Percentiles rank a stretch among this genome's conserved stretches.
Conservation (phyloP, 805 yeast species). For the Metschnikowia amazonensis region DNA sequence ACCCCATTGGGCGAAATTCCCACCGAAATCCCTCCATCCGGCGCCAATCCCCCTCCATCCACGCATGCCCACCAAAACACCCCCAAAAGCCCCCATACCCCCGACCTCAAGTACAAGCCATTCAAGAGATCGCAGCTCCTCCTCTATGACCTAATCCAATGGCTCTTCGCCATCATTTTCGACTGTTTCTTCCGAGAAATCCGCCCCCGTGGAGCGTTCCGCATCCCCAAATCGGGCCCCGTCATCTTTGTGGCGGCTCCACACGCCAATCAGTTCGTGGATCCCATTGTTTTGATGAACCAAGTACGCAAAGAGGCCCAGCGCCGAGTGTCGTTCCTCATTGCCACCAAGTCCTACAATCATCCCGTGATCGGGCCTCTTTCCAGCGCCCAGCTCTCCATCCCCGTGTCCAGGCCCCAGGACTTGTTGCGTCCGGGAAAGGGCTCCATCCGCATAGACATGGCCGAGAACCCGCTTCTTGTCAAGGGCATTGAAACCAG, state of each 20-base stretch:
- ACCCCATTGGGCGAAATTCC: too few species aligned
- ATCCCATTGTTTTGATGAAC: constrained; percentile 76
- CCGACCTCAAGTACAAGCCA: constrained; percentile 14
- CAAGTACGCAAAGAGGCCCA: constrained; percentile 66
- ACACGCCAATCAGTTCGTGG: constrained; percentile 92
- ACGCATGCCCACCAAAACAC: neutral
- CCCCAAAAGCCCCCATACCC: neutral
- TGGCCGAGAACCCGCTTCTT: constrained; percentile 47
- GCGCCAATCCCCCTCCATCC: neutral
- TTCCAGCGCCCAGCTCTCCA: constrained; percentile 72
- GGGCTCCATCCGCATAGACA: constrained; percentile 61
- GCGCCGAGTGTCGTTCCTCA: constrained; percentile 72
- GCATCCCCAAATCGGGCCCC: constrained; percentile 68
- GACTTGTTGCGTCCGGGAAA: constrained; percentile 67
- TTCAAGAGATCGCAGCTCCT: constrained; percentile 13
- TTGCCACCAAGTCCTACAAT: constrained; percentile 76
- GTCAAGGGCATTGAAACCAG: constrained; percentile 63
- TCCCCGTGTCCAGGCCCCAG: constrained; percentile 91
- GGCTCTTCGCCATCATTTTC: constrained; percentile 48
- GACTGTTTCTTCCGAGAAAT: constrained; percentile 84
- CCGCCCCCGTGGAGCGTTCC: constrained; percentile 80
- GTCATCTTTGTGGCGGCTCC: constrained; percentile 94
- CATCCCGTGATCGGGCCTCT: constrained; percentile 68
- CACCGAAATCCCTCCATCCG: too few species aligned
- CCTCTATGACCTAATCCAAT: constrained; percentile 49